Evolutionary conservation across 768 basidiomycete genomes (phyloP), one percentile per base, ranked within the genome.

Genomic region (Amyloporia xantha): DNA sequence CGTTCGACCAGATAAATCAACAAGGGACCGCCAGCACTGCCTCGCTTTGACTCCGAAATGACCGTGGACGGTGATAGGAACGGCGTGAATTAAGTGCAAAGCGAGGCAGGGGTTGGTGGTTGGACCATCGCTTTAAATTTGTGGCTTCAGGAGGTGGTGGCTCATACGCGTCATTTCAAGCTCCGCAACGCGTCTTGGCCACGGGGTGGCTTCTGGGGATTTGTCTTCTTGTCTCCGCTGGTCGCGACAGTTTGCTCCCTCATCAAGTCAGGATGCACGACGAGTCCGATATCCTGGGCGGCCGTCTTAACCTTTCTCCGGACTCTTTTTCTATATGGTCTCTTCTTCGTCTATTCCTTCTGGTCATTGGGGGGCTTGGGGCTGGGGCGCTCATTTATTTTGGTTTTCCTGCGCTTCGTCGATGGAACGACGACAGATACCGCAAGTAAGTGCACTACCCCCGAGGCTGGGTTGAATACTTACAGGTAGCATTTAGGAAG

Each of bases 281-380:
- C 70, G 84, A 87, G 61, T 73, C 74, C 56, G 86, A 88, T 68
- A 86, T 89, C 51, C 76, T 88, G 11, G 85, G 84, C 51, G 76
- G 78, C 44, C 69, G 70, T 48, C 56, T 64, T 24, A 62, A 57
- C 15, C 62, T 66, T 26, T 61, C 58, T 62, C 53, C 62, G 62
- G 54, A 72, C 68, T 56, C 59, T 64, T 23, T 62, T 68, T 52
- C 57, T 74, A 48, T 55, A 59, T 62, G 53, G 67, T 52, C 54
- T 33, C 30, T 33, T 33, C 30, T 33, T 33, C 30, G 47, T 19
- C 20, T 39, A 7, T 39, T 21, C 15, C 20, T 13, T 13, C 9
- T 19, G 20, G 38, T 13, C 38, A 19, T 39, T 19, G n/a, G n/a
- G n/a, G n/a, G n/a, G n/a, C n/a, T n/a, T n/a, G n/a, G n/a, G n/a